These are phyloP conservation scores for Heliamphora ciliata DNA, from an alignment of 179 eudicot genomes.

Conservation along the genomic window DNA sequence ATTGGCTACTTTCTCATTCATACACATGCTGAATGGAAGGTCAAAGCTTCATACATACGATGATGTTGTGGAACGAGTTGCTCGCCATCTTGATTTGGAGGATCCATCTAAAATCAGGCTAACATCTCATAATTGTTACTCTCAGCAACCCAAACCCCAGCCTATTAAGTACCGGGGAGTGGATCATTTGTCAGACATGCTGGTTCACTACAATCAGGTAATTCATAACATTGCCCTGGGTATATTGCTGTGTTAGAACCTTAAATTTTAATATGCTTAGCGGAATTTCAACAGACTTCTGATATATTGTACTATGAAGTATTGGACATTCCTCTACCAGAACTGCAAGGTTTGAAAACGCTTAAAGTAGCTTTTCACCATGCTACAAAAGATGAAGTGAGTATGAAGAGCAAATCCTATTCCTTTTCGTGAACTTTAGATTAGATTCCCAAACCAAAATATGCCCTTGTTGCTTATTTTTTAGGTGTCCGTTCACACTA, in stretches of 20 bases:
- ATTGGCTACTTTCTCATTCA: neutral
- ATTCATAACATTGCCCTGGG: neutral
- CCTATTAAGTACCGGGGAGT: slow-evolving; percentile 75
- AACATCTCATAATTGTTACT: slow-evolving; percentile 91
- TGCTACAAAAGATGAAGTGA: slow-evolving; percentile 78
- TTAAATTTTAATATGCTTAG: neutral
- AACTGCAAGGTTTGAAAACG: slow-evolving; percentile 80
- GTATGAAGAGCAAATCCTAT: neutral
- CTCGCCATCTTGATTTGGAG: slow-evolving; percentile 64
- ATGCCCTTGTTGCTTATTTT: slow-evolving; percentile 10
- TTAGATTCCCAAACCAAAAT: neutral
- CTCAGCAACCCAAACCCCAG: slow-evolving; percentile 98
- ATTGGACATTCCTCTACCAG: slow-evolving; percentile 89
- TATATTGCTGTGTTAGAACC: neutral
- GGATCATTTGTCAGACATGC: slow-evolving; percentile 85
- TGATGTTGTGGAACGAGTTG: slow-evolving; percentile 85
- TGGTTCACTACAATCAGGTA: slow-evolving; percentile 90
- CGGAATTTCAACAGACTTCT: slow-evolving; percentile 41
- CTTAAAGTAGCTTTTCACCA: slow-evolving; percentile 80
- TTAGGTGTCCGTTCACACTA: slow-evolving; percentile 67
- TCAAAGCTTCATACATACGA: slow-evolving; percentile 78
- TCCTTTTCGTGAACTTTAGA: neutral
- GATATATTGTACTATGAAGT: slow-evolving; percentile 93
- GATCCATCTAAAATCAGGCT: slow-evolving; percentile 91
- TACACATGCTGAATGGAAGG: slow-evolving; percentile 31